phyloP scores from a whole-genome alignment of 106 monocot species.

The Platanthera zijinensis region DNA sequence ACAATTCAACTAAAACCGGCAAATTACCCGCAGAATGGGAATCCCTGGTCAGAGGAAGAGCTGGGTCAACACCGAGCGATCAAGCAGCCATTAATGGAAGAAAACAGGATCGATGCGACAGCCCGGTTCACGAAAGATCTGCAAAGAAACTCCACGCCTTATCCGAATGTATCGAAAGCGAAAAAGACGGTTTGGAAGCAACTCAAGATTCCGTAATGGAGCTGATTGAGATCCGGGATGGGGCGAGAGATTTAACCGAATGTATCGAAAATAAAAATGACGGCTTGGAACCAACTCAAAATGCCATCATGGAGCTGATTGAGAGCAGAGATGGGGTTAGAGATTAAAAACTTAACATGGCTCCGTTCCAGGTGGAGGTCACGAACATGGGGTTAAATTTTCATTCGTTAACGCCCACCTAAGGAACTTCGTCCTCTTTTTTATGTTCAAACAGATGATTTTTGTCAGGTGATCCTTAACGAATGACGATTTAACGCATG shows the following conservation, averaged over 20 bases:
- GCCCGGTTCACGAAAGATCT: slow-evolving; percentile 11
- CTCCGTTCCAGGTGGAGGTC: too few species aligned
- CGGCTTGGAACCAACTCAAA: slow-evolving; percentile 33
- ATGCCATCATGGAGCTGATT: slow-evolving; percentile 6
- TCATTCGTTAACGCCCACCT: too few species aligned
- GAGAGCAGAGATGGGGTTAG: background rate
- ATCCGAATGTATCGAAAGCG: slow-evolving; percentile 8
- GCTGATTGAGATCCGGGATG: slow-evolving; percentile 36
- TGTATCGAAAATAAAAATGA: background rate
- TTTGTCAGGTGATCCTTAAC: too few species aligned
- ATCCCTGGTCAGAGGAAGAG: slow-evolving; percentile 6
- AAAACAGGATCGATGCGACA: slow-evolving; percentile 19
- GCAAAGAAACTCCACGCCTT: slow-evolving; percentile 31
- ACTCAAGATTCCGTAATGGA: slow-evolving; percentile 42
- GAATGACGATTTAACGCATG: too few species aligned
- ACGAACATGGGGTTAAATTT: too few species aligned
- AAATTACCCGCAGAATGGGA: background rate
- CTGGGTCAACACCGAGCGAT: background rate
- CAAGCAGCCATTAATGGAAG: slow-evolving; percentile 6
- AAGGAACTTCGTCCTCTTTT: too few species aligned
- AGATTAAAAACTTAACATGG: too few species aligned
- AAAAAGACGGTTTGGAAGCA: slow-evolving; percentile 16
- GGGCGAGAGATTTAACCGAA: slow-evolving; percentile 32
- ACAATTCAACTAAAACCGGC: background rate
- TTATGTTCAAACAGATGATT: too few species aligned